Evolutionary conservation across 164 flowering plant genomes (phyloP).

Genomic region (Magnolia kwangsiensis): DNA sequence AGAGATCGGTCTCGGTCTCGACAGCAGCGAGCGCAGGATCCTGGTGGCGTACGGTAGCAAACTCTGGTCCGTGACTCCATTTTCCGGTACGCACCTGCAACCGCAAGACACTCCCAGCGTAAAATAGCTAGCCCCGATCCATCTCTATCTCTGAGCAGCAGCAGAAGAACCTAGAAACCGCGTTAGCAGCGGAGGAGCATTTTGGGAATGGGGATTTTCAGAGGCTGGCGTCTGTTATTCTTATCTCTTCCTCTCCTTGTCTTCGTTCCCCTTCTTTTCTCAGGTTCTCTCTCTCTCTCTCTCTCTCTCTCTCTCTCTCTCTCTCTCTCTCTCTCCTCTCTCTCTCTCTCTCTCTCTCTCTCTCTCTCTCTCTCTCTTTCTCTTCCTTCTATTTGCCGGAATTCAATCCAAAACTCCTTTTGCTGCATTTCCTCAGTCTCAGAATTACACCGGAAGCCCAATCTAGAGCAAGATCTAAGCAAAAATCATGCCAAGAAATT

Average conservation of each 20-base stretch:
- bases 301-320: neutral
- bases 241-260: constrained; percentile 44
- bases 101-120: too few relatives aligned
- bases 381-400: neutral
- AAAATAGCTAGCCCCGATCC: too few relatives aligned
- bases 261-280: constrained; percentile 47
- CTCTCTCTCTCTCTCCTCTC: neutral
- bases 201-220: constrained; percentile 39
- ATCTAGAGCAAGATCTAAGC: constrained; percentile 11
- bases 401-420: neutral
- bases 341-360: neutral
- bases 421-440: constrained; percentile 32
- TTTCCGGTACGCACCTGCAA: too few relatives aligned
- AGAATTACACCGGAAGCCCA: constrained; percentile 39
- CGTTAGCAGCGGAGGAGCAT: neutral
- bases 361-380: neutral
- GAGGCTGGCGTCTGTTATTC: constrained; percentile 61
- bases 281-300: constrained; percentile 36
- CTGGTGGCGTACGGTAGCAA: too few relatives aligned
- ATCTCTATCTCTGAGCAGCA: neutral
- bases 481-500: constrained; percentile 40
- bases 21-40: too few relatives aligned
- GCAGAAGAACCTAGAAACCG: neutral
- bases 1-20: too few relatives aligned
- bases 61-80: too few relatives aligned